Evolutionary conservation across 345 rosid species (phyloP).

Genomic region (Odontarrhena argentea): DNA sequence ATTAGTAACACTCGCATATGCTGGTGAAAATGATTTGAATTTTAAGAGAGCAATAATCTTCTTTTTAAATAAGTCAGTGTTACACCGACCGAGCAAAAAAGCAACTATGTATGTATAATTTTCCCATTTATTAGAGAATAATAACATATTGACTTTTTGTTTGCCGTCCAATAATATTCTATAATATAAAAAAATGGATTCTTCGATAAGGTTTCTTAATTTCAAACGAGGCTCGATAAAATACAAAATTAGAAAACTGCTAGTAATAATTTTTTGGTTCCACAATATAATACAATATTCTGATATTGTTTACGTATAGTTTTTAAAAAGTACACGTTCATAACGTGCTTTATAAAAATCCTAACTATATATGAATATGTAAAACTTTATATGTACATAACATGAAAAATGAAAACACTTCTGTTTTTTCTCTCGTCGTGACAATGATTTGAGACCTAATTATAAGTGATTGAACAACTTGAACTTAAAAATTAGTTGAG

Average conservation of each 20-base stretch:
- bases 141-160: background rate
- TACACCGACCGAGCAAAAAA: slow-evolving; percentile 29
- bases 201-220: background rate
- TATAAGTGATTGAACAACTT: slow-evolving; percentile 38
- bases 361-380: background rate
- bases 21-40: background rate
- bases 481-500: slow-evolving; percentile 32
- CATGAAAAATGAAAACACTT: slow-evolving; percentile 10
- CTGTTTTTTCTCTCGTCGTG: background rate
- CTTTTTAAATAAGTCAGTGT: slow-evolving; percentile 10
- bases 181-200: background rate
- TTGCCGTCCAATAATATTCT: background rate
- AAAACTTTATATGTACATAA: background rate
- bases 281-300: slow-evolving; percentile 2
- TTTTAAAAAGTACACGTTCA: slow-evolving; percentile 23
- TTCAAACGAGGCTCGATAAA: background rate
- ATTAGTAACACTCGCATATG: background rate
- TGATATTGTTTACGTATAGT: slow-evolving; percentile 27
- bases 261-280: background rate
- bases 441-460: slow-evolving; percentile 37
- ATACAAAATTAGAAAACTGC: background rate
- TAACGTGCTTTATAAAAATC: slow-evolving; percentile 31
- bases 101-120: background rate
- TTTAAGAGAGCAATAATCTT: background rate
- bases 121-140: slow-evolving; percentile 4